Evolutionary conservation across 306 rosid genomes (phyloP).

Genomic region (Cyclanthera cordifolia): DNA sequence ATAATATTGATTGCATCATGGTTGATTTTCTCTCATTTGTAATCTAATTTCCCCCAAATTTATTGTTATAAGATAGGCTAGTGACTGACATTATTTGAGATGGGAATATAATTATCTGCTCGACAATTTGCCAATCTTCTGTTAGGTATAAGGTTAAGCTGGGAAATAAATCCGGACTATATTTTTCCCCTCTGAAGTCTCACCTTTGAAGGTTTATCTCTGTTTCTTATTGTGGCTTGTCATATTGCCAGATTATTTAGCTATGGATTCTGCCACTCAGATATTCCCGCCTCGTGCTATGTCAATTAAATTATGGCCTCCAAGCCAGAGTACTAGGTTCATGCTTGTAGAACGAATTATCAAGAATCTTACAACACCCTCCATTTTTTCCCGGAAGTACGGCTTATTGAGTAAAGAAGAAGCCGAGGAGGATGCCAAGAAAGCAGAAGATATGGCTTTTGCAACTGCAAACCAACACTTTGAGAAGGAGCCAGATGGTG

Average conservation of each 20-base stretch:
- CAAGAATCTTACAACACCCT: constrained; percentile 50
- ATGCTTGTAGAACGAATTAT: constrained; percentile 48
- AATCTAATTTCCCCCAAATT: no score
- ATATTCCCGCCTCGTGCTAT: constrained; percentile 3
- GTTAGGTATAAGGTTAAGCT: neutral
- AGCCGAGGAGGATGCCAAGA: constrained; percentile 45
- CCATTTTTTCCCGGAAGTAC: constrained; percentile 58
- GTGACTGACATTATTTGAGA: neutral
- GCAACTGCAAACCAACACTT: constrained; percentile 43
- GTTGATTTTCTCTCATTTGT: no score
- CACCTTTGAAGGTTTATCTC: neutral
- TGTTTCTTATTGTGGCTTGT: neutral
- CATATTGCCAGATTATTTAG: neutral
- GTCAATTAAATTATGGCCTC: constrained; percentile 59
- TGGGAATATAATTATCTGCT: neutral
- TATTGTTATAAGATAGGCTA: neutral
- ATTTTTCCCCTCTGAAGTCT: neutral
- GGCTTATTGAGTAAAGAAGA: constrained; percentile 52
- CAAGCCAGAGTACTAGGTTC: constrained; percentile 59
- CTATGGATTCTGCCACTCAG: constrained; percentile 7
- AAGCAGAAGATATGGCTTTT: constrained; percentile 45
- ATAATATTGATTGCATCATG: no score
- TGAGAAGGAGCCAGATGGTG: constrained; percentile 58
- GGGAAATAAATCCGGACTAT: neutral
- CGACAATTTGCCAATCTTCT: neutral